Evolutionary conservation across 305 asterid species (phyloP).

Genomic region (Solanum chacoense): DNA sequence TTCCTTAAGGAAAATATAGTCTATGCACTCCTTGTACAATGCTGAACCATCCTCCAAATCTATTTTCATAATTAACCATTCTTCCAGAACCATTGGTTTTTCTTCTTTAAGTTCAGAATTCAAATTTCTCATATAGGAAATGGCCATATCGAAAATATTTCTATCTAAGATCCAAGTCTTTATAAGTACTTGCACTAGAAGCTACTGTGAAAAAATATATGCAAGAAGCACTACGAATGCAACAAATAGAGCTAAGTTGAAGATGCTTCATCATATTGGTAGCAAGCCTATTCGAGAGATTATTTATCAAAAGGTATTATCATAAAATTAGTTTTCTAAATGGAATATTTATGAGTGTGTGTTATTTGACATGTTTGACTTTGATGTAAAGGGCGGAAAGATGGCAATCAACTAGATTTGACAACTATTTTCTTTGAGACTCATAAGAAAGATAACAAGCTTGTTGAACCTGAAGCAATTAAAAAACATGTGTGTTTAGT

Average conservation of each 20-base stretch:
- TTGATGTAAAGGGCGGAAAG: background rate
- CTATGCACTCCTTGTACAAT: background rate
- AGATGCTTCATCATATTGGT: background rate
- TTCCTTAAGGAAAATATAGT: background rate
- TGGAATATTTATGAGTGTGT: background rate
- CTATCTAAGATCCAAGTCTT: background rate
- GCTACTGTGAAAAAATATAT: background rate
- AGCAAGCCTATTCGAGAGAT: background rate
- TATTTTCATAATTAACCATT: background rate
- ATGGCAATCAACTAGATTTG: background rate
- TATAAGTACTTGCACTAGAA: background rate
- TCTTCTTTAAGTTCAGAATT: background rate
- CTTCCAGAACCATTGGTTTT: background rate
- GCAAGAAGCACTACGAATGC: background rate
- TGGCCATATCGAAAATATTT: background rate
- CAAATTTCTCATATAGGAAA: background rate
- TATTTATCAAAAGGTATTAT: background rate
- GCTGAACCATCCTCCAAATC: background rate
- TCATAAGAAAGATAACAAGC: background rate
- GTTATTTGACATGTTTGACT: background rate
- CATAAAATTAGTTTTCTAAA: background rate
- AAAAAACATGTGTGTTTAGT: background rate
- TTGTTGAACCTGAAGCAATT: background rate
- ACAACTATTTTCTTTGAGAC: background rate
- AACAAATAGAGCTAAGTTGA: background rate